Evolutionary conservation across 2,329 filamentous ascomycete genomes (phyloP).

Genomic region (Pseudopyrenochaeta lycopersici): DNA sequence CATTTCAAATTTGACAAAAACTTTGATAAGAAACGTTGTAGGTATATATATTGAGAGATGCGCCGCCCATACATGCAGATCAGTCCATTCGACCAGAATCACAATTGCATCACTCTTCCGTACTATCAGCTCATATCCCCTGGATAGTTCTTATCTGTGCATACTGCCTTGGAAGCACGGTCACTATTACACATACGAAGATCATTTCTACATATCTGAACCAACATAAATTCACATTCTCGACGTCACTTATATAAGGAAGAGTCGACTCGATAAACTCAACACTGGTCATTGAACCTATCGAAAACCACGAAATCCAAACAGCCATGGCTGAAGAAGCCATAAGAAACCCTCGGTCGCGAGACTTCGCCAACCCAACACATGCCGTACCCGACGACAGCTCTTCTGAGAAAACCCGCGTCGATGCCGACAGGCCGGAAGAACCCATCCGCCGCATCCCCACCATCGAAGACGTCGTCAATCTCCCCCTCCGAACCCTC

Average conservation of each 20-base stretch:
- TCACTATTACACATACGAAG: neutral
- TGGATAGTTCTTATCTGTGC: neutral
- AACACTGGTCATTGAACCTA: neutral
- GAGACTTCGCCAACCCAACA: slow-evolving; percentile 21
- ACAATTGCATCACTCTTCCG: neutral
- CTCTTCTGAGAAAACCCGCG: slow-evolving; percentile 22
- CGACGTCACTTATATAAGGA: too few relatives aligned
- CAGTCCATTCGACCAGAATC: neutral
- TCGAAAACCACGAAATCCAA: neutral
- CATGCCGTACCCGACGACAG: slow-evolving; percentile 12
- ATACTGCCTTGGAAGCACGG: neutral
- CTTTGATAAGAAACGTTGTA: neutral
- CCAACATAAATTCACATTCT: too few relatives aligned
- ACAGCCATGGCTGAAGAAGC: slow-evolving; percentile 27
- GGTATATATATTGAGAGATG: slow-evolving; percentile 5
- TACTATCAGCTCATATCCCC: neutral
- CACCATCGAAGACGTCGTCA: slow-evolving; percentile 55
- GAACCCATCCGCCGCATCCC: slow-evolving; percentile 29
- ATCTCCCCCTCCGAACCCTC: slow-evolving; percentile 73
- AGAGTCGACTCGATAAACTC: neutral
- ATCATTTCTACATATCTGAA: neutral
- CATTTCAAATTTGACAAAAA: neutral
- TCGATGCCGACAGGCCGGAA: slow-evolving; percentile 18
- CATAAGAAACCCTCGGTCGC: slow-evolving; percentile 11
- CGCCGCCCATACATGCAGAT: slow-evolving; percentile 2